A percentile compares a stretch with the other conserved stretches of the same genome.
Evolutionary conservation across 2,329 filamentous ascomycete genomes (phyloP).

Genomic region (Fusarium temperatum): DNA sequence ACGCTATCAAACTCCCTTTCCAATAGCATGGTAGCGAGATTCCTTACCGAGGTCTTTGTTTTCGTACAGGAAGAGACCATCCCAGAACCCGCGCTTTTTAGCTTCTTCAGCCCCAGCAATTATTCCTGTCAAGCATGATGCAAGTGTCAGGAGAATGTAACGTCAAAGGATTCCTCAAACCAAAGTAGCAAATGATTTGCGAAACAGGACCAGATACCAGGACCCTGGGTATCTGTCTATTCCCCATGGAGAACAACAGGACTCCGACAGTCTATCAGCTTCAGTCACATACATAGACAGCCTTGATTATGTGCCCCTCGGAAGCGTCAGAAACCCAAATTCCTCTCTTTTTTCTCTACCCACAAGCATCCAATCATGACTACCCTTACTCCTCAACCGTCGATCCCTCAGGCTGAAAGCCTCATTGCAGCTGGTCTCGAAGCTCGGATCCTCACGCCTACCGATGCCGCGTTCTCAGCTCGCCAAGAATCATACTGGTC

Average conservation of each 20-base stretch:
- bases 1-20: background rate
- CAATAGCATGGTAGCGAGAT: background rate
- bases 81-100: background rate
- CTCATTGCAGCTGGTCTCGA: slow-evolving; percentile 20
- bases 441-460: slow-evolving; percentile 2
- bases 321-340: background rate
- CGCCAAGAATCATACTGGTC: slow-evolving; percentile 35
- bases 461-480: slow-evolving; percentile 11
- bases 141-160: background rate
- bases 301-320: background rate
- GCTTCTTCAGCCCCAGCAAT: background rate
- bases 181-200: background rate
- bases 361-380: slow-evolving; percentile 1
- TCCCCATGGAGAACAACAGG: background rate
- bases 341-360: background rate
- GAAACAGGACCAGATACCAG: background rate
- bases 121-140: background rate
- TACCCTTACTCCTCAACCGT: background rate
- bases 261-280: background rate
- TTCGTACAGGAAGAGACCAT: background rate
- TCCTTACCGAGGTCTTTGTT: background rate
- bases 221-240: background rate
- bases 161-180: background rate
- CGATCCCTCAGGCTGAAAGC: slow-evolving; percentile 1
- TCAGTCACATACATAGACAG: background rate